Conservation (phyloP, 768 basidiomycete species). For the Paxillus rubicundulus region DNA sequence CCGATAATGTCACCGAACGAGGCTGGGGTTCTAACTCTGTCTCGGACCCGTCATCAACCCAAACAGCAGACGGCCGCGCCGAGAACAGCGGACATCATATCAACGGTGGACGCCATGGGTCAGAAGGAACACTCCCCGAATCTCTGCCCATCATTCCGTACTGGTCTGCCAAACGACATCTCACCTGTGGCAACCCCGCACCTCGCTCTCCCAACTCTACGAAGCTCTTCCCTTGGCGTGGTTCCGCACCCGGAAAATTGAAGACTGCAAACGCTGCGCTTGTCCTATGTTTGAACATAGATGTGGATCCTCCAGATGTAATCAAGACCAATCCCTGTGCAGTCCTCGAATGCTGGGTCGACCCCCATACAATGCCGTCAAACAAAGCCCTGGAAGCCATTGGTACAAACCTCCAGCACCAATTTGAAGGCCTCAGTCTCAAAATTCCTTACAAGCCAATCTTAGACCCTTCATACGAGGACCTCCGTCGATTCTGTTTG, state of each 20-base stretch:
- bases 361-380: conserved; percentile 88
- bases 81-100: conserved; percentile 31
- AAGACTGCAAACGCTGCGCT: conserved; percentile 89
- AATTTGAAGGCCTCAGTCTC: conserved; percentile 93
- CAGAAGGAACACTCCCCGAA: conserved; percentile 46
- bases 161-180: conserved; percentile 87
- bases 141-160: conserved; percentile 67
- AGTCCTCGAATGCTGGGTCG: conserved; percentile 94
- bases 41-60: conserved; percentile 48
- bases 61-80: conserved; percentile 29
- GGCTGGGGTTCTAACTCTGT: conserved; percentile 48
- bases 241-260: conserved; percentile 75
- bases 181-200: conserved; percentile 84
- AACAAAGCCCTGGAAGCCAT: conserved; percentile 93
- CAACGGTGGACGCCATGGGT: conserved; percentile 39
- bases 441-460: conserved; percentile 95
- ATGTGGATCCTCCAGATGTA: conserved; percentile 95
- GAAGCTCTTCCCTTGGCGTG: conserved; percentile 76
- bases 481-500: conserved; percentile 83
- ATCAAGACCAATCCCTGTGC: conserved; percentile 98
- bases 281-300: conserved; percentile 93
- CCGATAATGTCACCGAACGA: conserved; percentile 56
- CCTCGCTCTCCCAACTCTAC: conserved; percentile 65
- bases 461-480: conserved; percentile 92
- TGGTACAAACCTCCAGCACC: conserved; percentile 88